Evolutionary conservation across 805 yeast genomes (phyloP).

Genomic region (Maudiozyma serrabonitensis): DNA sequence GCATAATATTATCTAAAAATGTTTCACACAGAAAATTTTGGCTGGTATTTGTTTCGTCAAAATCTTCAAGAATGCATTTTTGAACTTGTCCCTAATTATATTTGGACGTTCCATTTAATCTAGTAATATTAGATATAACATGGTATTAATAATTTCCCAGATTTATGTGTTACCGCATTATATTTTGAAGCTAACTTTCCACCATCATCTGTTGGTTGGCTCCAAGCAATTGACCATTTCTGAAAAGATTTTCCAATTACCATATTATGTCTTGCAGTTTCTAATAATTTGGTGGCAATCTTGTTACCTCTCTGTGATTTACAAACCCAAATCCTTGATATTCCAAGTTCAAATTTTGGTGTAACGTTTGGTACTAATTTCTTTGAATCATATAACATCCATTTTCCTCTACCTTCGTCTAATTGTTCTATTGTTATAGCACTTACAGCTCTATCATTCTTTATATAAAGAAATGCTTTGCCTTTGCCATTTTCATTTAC

Average conservation of each 20-base stretch:
- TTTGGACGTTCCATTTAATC: not conserved
- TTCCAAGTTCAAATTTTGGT: conserved; percentile 36
- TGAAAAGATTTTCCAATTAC: conserved; percentile 41
- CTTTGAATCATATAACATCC: conserved; percentile 52
- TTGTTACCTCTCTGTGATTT: conserved; percentile 39
- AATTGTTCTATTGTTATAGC: conserved; percentile 41
- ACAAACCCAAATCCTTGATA: conserved; percentile 41
- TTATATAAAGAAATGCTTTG: conserved; percentile 41
- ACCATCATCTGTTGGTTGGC: conserved; percentile 64
- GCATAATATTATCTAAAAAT: no score
- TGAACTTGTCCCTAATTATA: not conserved
- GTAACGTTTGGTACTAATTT: conserved; percentile 38
- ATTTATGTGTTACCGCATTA: conserved; percentile 43
- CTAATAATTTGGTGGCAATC: conserved; percentile 38
- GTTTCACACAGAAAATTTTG: no score
- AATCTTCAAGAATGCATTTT: not conserved
- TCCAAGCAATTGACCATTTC: conserved; percentile 47
- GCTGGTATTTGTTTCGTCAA: not conserved
- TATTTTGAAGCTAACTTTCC: conserved; percentile 46
- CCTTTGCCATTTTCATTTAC: conserved; percentile 24
- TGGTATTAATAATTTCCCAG: conserved; percentile 26
- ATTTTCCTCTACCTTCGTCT: conserved; percentile 35
- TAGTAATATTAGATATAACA: conserved; percentile 18
- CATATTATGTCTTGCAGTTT: conserved; percentile 34
- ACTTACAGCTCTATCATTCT: conserved; percentile 42